Base-by-base conservation (phyloP, 2,329 filamentous ascomycete genomes). In the Alternaria dauci region DNA sequence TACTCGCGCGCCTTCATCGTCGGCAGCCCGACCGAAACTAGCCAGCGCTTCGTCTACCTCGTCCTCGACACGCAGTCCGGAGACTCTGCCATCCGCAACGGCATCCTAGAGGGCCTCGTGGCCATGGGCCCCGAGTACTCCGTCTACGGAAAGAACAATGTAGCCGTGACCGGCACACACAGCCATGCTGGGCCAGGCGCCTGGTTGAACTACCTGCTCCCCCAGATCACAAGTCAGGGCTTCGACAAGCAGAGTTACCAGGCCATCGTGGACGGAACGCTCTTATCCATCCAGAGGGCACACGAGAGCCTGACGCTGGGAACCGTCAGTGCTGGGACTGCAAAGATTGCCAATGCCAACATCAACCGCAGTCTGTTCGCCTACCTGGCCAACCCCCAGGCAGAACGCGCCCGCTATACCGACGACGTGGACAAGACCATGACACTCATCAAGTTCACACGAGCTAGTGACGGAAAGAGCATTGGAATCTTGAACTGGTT, bases 151-250 rank as follows among this genome's bases (percentile, higher is more conserved):
- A 86, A 91, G 71, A 86, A 91, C 69, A 98, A 97, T 73, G 81
- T 97, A 36, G 94, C 94, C 34, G 86, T 98, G 23, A 96, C 93
- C 0, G 94, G 94, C 55, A 98, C 94, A 0, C 94, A 98, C 78
- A 95, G 92, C 26, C 94, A 98, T 80, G 90, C 93, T 25, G 94
- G 94, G 0, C 94, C 94, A 0, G 94, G 91, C 2, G 94, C 91
- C 6, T 98, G 93, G 93, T 84, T 96, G 76, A 98, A 98, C 79
- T 98, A 97, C 75, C 85, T 98, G 9, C 84, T 97, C 6, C 94
- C 94, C 8, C 94, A 97, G 75, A 91, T 98, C 66, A 95, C 94
- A 0, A 94, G 89, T 72, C 85, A 91, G 59, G 94, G 94, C 0
- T 97, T 97, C 70, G 86, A 93, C 78, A 88, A 89, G 71, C 91